A percentile compares a stretch with the other conserved stretches of the same genome.
Conservation (phyloP, 345 rosid species). For the Xanthoceras sorbifolium region DNA sequence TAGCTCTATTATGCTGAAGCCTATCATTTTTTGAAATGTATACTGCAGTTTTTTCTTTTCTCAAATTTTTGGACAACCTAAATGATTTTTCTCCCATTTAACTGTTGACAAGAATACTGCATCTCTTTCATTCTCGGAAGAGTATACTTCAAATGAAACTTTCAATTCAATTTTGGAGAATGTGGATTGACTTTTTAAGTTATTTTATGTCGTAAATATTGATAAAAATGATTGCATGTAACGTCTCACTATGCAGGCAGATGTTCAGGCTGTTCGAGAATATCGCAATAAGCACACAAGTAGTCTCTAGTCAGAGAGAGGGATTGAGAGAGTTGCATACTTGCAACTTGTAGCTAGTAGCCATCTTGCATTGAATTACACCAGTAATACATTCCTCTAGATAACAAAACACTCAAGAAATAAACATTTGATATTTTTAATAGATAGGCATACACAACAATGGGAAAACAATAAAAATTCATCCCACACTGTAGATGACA, state of each 20-base stretch:
- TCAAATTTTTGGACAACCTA: not conserved
- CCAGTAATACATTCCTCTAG: no score
- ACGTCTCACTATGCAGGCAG: no score
- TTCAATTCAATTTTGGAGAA: not conserved
- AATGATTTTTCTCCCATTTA: not conserved
- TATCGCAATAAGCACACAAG: no score
- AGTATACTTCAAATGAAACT: not conserved
- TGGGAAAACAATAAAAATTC: not conserved
- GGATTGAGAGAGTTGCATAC: not conserved
- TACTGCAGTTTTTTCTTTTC: no score
- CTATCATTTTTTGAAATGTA: not conserved
- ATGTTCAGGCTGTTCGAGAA: no score
- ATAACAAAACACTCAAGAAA: no score
- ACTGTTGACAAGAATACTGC: no score
- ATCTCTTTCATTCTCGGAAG: no score
- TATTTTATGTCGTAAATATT: no score
- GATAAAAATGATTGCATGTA: no score
- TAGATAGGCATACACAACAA: not conserved
- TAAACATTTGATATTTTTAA: no score
- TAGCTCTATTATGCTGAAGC: not conserved
- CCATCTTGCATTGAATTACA: not conserved
- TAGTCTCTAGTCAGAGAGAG: no score
- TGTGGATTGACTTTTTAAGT: not conserved
- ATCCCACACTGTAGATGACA: not conserved
- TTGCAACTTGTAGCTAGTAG: not conserved